phyloP scores from a whole-genome alignment of 1,139 yeast species.

The Wickerhamomyces sp. region DNA sequence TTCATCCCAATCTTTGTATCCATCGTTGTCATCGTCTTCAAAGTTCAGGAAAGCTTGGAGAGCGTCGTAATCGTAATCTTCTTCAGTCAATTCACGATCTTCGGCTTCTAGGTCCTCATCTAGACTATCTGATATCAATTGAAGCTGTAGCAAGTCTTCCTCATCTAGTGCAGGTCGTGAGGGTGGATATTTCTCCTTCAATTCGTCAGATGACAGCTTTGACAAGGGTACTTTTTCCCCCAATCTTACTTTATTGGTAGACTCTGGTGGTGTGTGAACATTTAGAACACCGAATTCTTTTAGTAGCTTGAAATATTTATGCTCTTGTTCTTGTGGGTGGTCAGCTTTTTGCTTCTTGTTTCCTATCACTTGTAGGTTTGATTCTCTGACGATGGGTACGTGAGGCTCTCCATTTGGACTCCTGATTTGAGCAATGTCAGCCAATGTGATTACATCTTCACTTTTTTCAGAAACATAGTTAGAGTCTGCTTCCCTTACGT shows the following conservation, averaged over 20 bases:
- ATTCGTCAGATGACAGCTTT: constrained; percentile 3
- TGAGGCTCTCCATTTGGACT: neutral
- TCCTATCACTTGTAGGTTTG: neutral
- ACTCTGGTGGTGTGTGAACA: neutral
- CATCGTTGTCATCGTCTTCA: constrained; percentile 27
- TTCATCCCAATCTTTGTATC: constrained; percentile 21
- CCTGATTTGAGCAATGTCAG: neutral
- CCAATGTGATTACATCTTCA: constrained; percentile 7
- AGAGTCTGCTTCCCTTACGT: neutral
- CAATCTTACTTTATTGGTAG: neutral
- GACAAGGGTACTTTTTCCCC: neutral
- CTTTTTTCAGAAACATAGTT: neutral
- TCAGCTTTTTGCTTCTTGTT: neutral
- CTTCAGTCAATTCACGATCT: constrained; percentile 20
- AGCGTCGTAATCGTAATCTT: constrained; percentile 26
- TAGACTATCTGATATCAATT: constrained; percentile 26
- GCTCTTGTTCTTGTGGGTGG: neutral
- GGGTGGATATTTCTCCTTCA: constrained; percentile 9
- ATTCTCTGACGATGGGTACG: neutral
- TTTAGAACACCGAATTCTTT: neutral
- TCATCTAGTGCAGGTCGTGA: constrained; percentile 36
- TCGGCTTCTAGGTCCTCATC: constrained; percentile 25
- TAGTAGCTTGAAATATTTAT: neutral
- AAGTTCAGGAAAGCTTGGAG: constrained; percentile 17
- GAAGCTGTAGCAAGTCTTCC: constrained; percentile 24